Conservation (phyloP, 2,329 filamentous ascomycete genomes). For the Fusarium multiceps region DNA sequence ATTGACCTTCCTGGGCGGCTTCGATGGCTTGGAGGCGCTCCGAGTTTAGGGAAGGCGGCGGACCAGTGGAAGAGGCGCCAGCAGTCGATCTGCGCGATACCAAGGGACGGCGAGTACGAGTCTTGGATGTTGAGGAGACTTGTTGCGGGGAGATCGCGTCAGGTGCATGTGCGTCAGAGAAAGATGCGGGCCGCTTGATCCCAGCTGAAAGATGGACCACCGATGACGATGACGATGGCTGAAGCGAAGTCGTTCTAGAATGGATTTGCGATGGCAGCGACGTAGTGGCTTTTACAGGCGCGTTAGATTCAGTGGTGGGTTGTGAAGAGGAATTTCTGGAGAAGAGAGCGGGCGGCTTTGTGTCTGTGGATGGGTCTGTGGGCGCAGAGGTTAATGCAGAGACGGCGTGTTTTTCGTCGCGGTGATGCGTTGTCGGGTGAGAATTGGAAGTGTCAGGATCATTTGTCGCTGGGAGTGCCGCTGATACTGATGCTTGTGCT, state of each 20-base stretch:
- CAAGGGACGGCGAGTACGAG: constrained; percentile 54
- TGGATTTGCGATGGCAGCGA: constrained; percentile 46
- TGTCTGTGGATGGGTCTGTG: constrained; percentile 27
- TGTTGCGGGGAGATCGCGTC: constrained; percentile 43
- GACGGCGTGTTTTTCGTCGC: constrained; percentile 44
- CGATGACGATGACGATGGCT: constrained; percentile 47
- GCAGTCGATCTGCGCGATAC: constrained; percentile 53
- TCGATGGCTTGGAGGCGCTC: constrained; percentile 50
- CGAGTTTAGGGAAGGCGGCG: constrained; percentile 48
- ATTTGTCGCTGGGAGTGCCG: constrained; percentile 31
- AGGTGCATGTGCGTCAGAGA: constrained; percentile 43
- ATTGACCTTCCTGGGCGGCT: constrained; percentile 39
- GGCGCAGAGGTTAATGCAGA: constrained; percentile 32
- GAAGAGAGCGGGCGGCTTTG: constrained; percentile 16
- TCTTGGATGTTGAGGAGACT: constrained; percentile 45
- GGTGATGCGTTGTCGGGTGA: constrained; percentile 45
- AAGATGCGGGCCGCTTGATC: constrained; percentile 43
- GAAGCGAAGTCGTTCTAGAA: constrained; percentile 51
- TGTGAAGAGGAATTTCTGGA: constrained; percentile 18
- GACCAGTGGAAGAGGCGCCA: constrained; percentile 48
- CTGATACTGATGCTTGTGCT: constrained; percentile 9
- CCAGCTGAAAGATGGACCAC: constrained; percentile 40
- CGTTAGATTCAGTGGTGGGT: constrained; percentile 20
- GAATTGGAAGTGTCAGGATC: constrained; percentile 40
- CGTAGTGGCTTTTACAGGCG: constrained; percentile 25